These are phyloP conservation scores for Xylaria grammica DNA, from an alignment of 495 filamentous ascomycete species.

Conservation along the genomic window DNA sequence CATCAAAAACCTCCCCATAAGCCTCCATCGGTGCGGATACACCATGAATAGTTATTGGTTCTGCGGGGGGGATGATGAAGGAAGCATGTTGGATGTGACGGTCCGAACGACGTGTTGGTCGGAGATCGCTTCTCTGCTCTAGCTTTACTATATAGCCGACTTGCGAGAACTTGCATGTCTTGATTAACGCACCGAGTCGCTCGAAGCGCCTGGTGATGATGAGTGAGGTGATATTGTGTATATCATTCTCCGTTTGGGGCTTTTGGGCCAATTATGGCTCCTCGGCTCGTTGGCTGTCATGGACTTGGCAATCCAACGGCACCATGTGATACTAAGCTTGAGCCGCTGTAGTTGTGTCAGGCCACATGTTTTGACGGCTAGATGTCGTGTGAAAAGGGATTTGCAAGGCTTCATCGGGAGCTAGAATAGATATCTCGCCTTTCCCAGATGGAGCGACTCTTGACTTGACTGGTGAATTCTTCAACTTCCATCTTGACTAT, in stretches of 20 bases:
- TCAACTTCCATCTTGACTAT: conserved; percentile 90
- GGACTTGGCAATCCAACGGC: not conserved
- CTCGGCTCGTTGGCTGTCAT: not conserved
- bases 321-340: not conserved
- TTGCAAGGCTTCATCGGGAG: conserved; percentile 9
- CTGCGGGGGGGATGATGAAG: too few relatives aligned
- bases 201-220: not conserved
- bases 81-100: not conserved
- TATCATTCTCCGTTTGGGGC: not conserved
- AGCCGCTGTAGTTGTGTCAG: not conserved
- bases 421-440: conserved; percentile 23
- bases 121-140: not conserved
- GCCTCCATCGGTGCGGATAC: too few relatives aligned
- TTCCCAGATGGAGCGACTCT: conserved; percentile 30
- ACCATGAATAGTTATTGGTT: too few relatives aligned
- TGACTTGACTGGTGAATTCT: conserved; percentile 61
- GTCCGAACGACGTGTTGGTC: not conserved
- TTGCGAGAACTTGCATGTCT: not conserved
- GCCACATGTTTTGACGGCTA: not conserved
- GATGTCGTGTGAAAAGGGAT: not conserved
- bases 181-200: too few relatives aligned
- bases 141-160: not conserved
- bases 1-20: not conserved
- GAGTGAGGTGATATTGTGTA: not conserved
- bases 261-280: too few relatives aligned